Evolutionary conservation across 371 early-diverging fungal genomes (phyloP).

Genomic region (Saksenaea oblongispora): DNA sequence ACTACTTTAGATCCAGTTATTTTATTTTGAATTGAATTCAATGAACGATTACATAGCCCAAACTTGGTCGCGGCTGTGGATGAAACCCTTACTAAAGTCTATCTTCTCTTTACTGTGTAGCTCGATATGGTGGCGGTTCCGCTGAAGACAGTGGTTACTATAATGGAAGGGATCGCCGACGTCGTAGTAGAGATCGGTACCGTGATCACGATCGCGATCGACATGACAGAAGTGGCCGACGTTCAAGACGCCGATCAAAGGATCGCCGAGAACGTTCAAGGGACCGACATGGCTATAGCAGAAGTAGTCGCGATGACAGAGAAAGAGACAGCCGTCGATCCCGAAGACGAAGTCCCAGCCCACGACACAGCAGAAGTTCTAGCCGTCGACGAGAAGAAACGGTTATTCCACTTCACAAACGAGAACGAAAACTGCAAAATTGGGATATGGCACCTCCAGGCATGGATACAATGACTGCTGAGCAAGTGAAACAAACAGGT

Average conservation of each 20-base stretch:
- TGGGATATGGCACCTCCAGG: conserved; percentile 96
- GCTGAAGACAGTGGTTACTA: conserved; percentile 28
- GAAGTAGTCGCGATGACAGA: conserved; percentile 23
- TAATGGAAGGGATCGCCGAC: conserved; percentile 32
- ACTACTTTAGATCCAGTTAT: too few relatives aligned
- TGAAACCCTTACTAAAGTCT: too few relatives aligned
- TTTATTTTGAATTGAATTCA: too few relatives aligned
- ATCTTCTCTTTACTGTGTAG: background rate
- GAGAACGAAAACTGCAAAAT: conserved; percentile 77
- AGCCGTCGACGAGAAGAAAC: conserved; percentile 52
- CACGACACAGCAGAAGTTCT: conserved; percentile 1
- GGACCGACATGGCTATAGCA: conserved; percentile 28
- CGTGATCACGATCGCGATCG: conserved; percentile 44
- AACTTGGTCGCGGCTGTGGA: too few relatives aligned
- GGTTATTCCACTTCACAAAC: conserved; percentile 76
- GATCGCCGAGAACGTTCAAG: conserved; percentile 44
- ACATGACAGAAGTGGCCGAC: conserved; percentile 41
- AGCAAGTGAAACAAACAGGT: conserved; percentile 93
- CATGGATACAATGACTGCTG: conserved; percentile 86
- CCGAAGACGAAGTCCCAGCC: conserved; percentile 10
- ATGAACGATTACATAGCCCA: too few relatives aligned
- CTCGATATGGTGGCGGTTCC: conserved; percentile 17
- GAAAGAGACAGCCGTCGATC: conserved; percentile 39
- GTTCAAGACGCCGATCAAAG: conserved; percentile 31
- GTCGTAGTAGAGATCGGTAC: conserved; percentile 37